Conservation (phyloP, 305 asterid genomes). For the Ilex paraguariensis region DNA sequence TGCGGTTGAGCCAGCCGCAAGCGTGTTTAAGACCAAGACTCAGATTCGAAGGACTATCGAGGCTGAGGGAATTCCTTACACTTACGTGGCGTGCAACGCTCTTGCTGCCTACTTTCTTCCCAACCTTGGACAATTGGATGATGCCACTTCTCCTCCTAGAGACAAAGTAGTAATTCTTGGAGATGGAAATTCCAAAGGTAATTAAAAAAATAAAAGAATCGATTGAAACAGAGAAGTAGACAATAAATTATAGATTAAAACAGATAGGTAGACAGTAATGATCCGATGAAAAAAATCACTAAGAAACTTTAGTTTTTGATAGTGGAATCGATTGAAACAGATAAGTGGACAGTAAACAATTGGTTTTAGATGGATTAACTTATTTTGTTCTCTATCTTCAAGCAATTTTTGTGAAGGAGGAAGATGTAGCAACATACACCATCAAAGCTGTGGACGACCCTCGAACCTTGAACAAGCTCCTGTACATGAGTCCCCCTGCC, state of each 20-base stretch:
- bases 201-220: no score
- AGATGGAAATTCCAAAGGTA: no score
- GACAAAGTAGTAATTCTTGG: background rate
- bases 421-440: conserved; percentile 10
- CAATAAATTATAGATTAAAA: no score
- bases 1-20: conserved; percentile 6
- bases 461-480: conserved; percentile 10
- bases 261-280: no score
- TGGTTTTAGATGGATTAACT: background rate
- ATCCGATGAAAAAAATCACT: no score
- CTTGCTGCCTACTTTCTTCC: no score
- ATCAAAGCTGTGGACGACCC: conserved; percentile 14
- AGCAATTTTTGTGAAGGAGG: conserved; percentile 6
- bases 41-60: conserved; percentile 1
- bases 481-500: conserved; percentile 6
- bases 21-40: background rate
- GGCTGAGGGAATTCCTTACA: background rate
- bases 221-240: no score
- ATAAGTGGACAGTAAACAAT: no score
- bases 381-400: background rate
- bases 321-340: no score
- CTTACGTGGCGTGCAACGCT: no score
- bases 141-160: background rate
- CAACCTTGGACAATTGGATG: no score
- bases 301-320: no score